These are phyloP conservation scores for Backusella circina DNA, from an alignment of 192 early-diverging fungal genomes.

Conservation along the genomic window DNA sequence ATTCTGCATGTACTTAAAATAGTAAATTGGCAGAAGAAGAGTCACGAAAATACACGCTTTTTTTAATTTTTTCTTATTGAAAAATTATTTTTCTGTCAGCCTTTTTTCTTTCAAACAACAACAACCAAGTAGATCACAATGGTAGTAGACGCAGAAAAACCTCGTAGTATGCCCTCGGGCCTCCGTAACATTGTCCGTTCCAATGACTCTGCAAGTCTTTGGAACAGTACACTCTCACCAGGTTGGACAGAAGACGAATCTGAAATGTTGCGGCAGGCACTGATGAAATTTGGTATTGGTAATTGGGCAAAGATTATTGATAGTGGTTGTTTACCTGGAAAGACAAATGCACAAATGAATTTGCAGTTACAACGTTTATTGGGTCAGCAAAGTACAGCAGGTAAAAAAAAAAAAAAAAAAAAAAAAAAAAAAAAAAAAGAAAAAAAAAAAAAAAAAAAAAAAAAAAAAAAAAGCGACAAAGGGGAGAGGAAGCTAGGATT, in stretches of 20 bases:
- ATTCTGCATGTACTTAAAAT: too few species aligned
- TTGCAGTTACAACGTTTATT: constrained; percentile 91
- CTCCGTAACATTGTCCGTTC: constrained; percentile 88
- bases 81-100: not conserved
- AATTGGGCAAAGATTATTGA: constrained; percentile 98
- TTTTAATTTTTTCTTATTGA: not conserved
- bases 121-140: not conserved
- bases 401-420: constrained; percentile 32
- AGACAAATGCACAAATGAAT: constrained; percentile 98
- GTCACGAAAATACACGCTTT: not conserved
- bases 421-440: constrained; percentile 14
- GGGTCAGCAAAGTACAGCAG: constrained; percentile 92
- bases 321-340: constrained; percentile 83
- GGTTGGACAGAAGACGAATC: constrained; percentile 88
- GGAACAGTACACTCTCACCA: constrained; percentile 93
- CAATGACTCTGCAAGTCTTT: constrained; percentile 91
- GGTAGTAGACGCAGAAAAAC: constrained; percentile 38
- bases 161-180: constrained; percentile 86
- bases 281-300: constrained; percentile 89
- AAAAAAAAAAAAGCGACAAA: not conserved
- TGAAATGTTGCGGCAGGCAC: constrained; percentile 74
- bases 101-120: not conserved
- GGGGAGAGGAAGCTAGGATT: not conserved
- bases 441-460: constrained; percentile 15
- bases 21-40: not conserved